Base-by-base conservation (phyloP, 306 rosid species). In the Quercus ilex region DNA sequence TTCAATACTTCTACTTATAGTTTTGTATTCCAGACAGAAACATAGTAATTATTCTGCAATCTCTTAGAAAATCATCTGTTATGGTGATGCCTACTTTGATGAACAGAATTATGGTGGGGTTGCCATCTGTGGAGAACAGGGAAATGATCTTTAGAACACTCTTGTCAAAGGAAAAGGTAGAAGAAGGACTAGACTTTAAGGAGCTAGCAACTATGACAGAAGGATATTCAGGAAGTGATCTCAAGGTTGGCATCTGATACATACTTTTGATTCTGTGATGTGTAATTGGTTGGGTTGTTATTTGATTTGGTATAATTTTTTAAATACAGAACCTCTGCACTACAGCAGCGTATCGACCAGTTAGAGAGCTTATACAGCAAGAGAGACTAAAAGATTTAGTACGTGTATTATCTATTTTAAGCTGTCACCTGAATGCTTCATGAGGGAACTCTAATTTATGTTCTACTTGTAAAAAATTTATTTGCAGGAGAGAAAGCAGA, bases 211-310 rank as follows among this genome's bases (percentile, higher is more conserved):
- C 82, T 63, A 82, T 93, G 88, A 93, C 97, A 26, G 99, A 93
- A 85, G 99, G 98, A 77, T 95, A 85, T 71, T 89, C 91, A 63
- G 99, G 99, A 85, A 95, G 99, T 79, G 99, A 95, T 88, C 87
- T 95, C 2, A 93, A 90, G 99, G 99, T 93, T 78, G 57, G 69
- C 52, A 56, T 65, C 43, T 77, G 35, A 53, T 75, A n/a, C 19
- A 58, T 1, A n/a, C 71, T 77, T 74, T 46, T 55, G 19, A 28
- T 78, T 28, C 38, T 79, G 55, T 52, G 19, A 28, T 73, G 81
- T 57, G 53, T 35, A 63, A 20, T 71, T 26, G 18, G 56, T 73
- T 71, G 23, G 15, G 49, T 52, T 73, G 26, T 74, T 78, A 77
- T 55, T 58, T 30, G 41, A 80, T 71, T 23, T 62, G 18, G 74